Evolutionary conservation across 257 asterid genomes (phyloP).

Genomic region (Solanum raphanifolium): DNA sequence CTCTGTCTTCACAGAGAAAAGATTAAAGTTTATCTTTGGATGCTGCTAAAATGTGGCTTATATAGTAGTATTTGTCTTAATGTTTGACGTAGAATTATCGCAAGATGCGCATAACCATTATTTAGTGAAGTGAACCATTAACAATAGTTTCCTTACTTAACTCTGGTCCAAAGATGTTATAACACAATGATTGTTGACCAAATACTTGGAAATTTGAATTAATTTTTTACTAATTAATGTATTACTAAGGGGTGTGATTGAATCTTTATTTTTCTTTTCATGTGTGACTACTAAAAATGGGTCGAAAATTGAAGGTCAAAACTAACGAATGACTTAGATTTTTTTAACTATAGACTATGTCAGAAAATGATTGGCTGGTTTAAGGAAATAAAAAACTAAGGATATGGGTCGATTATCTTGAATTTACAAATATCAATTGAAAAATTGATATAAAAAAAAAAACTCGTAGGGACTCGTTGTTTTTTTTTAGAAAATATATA

Average conservation of each 20-base stretch:
- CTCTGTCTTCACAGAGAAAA: neutral
- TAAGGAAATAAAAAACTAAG: neutral
- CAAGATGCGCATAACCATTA: neutral
- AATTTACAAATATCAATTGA: neutral
- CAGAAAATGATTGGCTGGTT: neutral
- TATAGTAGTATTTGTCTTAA: neutral
- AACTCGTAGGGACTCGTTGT: too few species aligned
- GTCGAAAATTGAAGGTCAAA: neutral
- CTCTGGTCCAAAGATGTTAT: neutral
- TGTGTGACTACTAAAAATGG: too few species aligned
- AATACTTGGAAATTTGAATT: neutral
- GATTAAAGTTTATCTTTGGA: neutral
- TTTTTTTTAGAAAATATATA: too few species aligned
- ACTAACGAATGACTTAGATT: too few species aligned
- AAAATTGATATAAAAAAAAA: too few species aligned
- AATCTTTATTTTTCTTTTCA: neutral
- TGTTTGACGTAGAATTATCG: neutral
- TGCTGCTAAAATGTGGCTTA: neutral
- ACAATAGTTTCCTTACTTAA: neutral
- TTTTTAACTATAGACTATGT: neutral
- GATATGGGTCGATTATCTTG: neutral
- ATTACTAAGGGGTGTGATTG: neutral
- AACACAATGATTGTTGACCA: neutral
- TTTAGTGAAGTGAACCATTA: neutral
- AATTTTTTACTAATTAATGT: neutral